Base-by-base conservation (phyloP, 2,329 filamentous ascomycete species). In the Claviceps spartinae region DNA sequence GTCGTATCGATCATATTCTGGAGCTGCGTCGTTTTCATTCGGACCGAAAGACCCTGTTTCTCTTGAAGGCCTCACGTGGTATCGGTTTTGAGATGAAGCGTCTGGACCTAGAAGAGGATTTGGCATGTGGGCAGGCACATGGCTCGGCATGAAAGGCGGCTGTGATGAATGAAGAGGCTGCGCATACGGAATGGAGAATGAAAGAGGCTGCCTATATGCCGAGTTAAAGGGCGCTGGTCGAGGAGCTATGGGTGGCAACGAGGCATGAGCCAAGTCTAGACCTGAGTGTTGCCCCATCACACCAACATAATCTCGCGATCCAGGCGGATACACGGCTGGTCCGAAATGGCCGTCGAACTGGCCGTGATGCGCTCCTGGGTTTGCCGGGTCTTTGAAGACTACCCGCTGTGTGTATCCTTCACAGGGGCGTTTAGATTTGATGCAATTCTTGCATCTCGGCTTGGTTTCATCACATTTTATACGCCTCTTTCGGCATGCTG, bases 381-480 rank as follows among this genome's bases (percentile, higher is more conserved):
- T 51, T 30, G 48, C 46, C 16, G 82, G 83, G 49, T 86, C 78
- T 64, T 88, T 91, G 74, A 91, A 93, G 54, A 88, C 75, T 51
- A 93, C 82, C 47, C 85, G 79, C 65, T 88, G 85, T 59, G 82
- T 88, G 65, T 93, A 93, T 50, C 88, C 88, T 66, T 93, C 86
- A 65, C 88, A 94, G 58, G 82, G 75, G 14, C 88, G 78, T 67
- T 90, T 91, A 18, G 86, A 91, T 63, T 91, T 93, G 70, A 86
- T 81, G 69, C 88, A 94, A 63, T 94, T 94, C 62, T 77, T 82
- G 68, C 88, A 93, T 30, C 78, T 85, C 26, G 88, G 88, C 48
- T 85, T 79, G 61, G 88, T 87, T 66, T 97, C 93, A 56, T 93
- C 93, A 67, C 93, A 98, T 69, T 97, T 98, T 69, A 98, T 97